These are phyloP conservation scores for Mycena galericulata DNA, from an alignment of 768 basidiomycete genomes.

Conservation along the genomic window DNA sequence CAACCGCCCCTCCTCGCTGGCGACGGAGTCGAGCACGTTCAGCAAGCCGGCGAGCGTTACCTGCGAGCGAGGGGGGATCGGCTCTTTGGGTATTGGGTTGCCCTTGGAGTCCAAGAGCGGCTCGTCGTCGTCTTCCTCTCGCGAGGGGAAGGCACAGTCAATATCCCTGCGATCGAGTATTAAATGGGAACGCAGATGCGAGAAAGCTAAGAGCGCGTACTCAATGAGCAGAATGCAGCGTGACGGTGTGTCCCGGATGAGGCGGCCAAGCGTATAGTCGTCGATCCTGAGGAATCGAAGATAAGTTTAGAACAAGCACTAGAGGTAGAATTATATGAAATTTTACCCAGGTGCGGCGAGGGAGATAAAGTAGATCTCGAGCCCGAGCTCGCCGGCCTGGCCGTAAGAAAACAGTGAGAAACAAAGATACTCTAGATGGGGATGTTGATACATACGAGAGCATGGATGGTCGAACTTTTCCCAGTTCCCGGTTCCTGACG, in stretches of 20 bases:
- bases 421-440: too few relatives aligned
- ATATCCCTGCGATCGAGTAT: slow-evolving; percentile 39
- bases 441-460: slow-evolving; percentile 30
- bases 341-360: slow-evolving; percentile 41
- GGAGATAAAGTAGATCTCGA: slow-evolving; percentile 66
- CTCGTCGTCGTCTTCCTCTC: slow-evolving; percentile 39
- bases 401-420: neutral
- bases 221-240: slow-evolving; percentile 35
- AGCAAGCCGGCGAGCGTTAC: slow-evolving; percentile 50
- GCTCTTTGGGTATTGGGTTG: slow-evolving; percentile 20
- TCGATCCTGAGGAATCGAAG: slow-evolving; percentile 44
- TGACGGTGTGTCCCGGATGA: slow-evolving; percentile 41
- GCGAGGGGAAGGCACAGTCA: slow-evolving; percentile 43
- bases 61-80: slow-evolving; percentile 28
- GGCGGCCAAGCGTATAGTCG: slow-evolving; percentile 42
- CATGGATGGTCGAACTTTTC: slow-evolving; percentile 41
- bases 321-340: too few relatives aligned
- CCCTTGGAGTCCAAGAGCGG: slow-evolving; percentile 28
- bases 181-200: neutral
- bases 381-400: slow-evolving; percentile 65
- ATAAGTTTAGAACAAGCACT: too few relatives aligned
- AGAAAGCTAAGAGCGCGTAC: slow-evolving; percentile 33
- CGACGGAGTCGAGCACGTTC: slow-evolving; percentile 50
- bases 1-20: slow-evolving; percentile 47
- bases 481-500: slow-evolving; percentile 31